Percentiles rank a stretch among this genome's conserved stretches.
phyloP scores from a whole-genome alignment of 2,329 filamentous ascomycete species.

The Claviceps africana region DNA sequence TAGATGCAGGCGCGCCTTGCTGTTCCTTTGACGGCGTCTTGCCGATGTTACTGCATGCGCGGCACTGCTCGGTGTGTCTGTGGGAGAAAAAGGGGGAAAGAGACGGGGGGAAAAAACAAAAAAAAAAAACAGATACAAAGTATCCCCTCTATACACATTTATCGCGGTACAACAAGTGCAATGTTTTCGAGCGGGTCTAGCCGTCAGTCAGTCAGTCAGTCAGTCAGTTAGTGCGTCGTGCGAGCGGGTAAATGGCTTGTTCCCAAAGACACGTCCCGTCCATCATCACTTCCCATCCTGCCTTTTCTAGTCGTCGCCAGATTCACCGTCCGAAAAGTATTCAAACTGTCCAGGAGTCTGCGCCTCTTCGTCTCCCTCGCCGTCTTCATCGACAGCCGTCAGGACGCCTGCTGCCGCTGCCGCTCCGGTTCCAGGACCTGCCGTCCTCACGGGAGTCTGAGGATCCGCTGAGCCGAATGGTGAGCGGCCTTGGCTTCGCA shows the following conservation, averaged over 20 bases:
- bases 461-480: conserved; percentile 18
- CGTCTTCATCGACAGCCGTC: conserved; percentile 78
- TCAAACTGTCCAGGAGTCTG: conserved; percentile 59
- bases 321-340: conserved; percentile 57
- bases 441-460: conserved; percentile 26
- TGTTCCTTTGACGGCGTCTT: too few species aligned
- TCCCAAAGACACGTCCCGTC: neutral
- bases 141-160: too few species aligned
- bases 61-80: neutral
- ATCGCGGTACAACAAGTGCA: too few species aligned
- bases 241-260: too few species aligned
- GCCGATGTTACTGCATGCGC: too few species aligned
- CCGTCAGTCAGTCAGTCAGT: too few species aligned
- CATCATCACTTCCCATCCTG: neutral
- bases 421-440: conserved; percentile 35
- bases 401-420: conserved; percentile 66
- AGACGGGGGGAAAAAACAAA: too few species aligned
- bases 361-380: conserved; percentile 59
- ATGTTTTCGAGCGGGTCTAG: too few species aligned
- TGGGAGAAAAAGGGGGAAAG: too few species aligned
- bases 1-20: neutral
- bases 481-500: conserved; percentile 25
- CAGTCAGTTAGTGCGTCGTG: too few species aligned
- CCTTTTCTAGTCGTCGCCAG: conserved; percentile 18
- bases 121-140: too few species aligned